Evolutionary conservation across 371 early-diverging fungal genomes (phyloP).

Genomic region (Coemansia linderi): DNA sequence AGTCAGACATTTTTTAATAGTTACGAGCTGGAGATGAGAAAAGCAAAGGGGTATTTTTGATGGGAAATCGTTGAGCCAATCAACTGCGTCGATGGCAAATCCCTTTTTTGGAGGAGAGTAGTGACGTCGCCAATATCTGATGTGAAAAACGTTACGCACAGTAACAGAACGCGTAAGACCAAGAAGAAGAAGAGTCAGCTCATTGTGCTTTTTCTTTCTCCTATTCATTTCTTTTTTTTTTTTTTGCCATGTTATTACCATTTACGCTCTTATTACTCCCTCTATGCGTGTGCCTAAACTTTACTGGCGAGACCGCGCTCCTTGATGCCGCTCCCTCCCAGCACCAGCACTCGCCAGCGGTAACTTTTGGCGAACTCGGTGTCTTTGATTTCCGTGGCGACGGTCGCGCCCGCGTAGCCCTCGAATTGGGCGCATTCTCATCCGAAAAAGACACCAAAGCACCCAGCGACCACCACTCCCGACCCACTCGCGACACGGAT

Average conservation of each 20-base stretch:
- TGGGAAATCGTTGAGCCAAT: neutral
- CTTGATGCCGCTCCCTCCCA: constrained; percentile 41
- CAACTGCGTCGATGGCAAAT: neutral
- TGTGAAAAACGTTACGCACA: too few relatives aligned
- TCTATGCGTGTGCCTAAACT: constrained; percentile 27
- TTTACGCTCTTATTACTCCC: neutral
- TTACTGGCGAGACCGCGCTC: constrained; percentile 44
- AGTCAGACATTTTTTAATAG: constrained; percentile 1
- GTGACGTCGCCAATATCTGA: too few relatives aligned
- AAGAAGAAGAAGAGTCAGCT: too few relatives aligned
- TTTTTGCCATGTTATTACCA: neutral
- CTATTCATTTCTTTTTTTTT: neutral
- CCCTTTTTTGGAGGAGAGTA: too few relatives aligned
- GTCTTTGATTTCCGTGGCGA: constrained; percentile 50
- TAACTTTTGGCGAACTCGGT: constrained; percentile 46
- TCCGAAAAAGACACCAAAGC: constrained; percentile 35
- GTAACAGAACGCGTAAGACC: too few relatives aligned
- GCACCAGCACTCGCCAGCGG: constrained; percentile 33
- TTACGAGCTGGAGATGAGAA: neutral
- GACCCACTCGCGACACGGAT: constrained; percentile 32
- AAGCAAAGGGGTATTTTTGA: neutral
- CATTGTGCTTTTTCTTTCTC: too few relatives aligned
- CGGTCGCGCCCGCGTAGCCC: constrained; percentile 42
- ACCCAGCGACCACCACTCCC: neutral
- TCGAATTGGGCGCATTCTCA: constrained; percentile 46